Conservation (phyloP, 2,329 filamentous ascomycete genomes). For the Paraphoma sp. region DNA sequence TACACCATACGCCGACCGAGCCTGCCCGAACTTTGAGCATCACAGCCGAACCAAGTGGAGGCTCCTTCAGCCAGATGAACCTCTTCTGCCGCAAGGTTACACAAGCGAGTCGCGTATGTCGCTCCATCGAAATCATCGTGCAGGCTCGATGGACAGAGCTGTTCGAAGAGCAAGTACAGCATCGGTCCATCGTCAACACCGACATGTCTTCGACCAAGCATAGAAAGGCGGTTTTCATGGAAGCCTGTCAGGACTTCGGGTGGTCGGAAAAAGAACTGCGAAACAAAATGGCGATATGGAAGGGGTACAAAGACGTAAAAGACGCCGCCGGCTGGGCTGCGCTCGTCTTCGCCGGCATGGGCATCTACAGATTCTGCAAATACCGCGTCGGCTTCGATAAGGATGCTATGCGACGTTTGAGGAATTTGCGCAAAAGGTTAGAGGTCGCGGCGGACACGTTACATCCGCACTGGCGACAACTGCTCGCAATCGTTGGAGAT, state of each 20-base stretch:
- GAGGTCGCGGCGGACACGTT: constrained; percentile 62
- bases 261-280: constrained; percentile 66
- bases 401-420: constrained; percentile 58
- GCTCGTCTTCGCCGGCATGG: constrained; percentile 64
- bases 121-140: constrained; percentile 66
- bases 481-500: constrained; percentile 57
- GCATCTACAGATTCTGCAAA: constrained; percentile 67
- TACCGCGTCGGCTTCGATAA: constrained; percentile 62
- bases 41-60: constrained; percentile 11
- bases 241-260: constrained; percentile 61
- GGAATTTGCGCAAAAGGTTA: constrained; percentile 54
- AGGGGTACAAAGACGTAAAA: constrained; percentile 66
- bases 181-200: constrained; percentile 49
- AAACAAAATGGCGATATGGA: constrained; percentile 62
- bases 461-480: constrained; percentile 59
- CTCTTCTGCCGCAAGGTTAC: constrained; percentile 54
- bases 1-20: constrained; percentile 15
- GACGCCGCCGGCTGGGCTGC: constrained; percentile 63
- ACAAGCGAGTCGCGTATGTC: constrained; percentile 59
- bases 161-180: constrained; percentile 59
- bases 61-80: constrained; percentile 51
- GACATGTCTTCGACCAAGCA: constrained; percentile 55
- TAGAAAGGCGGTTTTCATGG: constrained; percentile 59
- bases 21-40: constrained; percentile 19
- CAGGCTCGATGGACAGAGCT: constrained; percentile 65